Percentiles rank a stretch among this genome's conserved stretches.
Evolutionary conservation across 192 early-diverging fungal species (phyloP).

Genomic region (Diversispora epigaea): DNA sequence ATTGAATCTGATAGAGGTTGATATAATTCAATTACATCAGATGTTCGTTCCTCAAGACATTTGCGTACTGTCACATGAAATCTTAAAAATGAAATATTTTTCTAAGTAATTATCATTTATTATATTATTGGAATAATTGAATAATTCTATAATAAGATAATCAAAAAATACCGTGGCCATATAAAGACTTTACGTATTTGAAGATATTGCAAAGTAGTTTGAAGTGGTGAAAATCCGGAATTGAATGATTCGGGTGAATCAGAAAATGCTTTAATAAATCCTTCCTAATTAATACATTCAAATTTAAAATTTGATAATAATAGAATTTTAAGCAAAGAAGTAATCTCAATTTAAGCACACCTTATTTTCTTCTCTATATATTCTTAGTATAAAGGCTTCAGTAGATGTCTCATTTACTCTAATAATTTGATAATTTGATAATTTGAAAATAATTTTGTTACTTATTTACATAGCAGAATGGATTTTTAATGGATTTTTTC

Average conservation of each 20-base stretch:
- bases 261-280: conserved; percentile 94
- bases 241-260: conserved; percentile 82
- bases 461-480: background rate
- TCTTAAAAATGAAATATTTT: conserved; percentile 36
- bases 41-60: conserved; percentile 49
- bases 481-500: no score
- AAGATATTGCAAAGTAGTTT: conserved; percentile 80
- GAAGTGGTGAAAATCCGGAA: conserved; percentile 81
- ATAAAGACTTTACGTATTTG: conserved; percentile 78
- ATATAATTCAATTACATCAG: conserved; percentile 71
- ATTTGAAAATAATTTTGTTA: conserved; percentile 19
- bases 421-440: conserved; percentile 19
- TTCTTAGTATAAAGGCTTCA: conserved; percentile 86
- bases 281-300: conserved; percentile 38
- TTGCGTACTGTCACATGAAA: conserved; percentile 67
- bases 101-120: background rate
- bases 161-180: conserved; percentile 73
- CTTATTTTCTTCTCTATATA: conserved; percentile 78
- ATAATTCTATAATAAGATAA: conserved; percentile 10
- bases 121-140: background rate
- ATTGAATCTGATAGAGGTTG: conserved; percentile 80
- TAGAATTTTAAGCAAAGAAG: background rate
- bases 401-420: conserved; percentile 76
- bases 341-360: conserved; percentile 23
- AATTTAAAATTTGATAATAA: background rate